Evolutionary conservation across 257 asterid species (phyloP).

Genomic region (Craterostigma plantagineum): DNA sequence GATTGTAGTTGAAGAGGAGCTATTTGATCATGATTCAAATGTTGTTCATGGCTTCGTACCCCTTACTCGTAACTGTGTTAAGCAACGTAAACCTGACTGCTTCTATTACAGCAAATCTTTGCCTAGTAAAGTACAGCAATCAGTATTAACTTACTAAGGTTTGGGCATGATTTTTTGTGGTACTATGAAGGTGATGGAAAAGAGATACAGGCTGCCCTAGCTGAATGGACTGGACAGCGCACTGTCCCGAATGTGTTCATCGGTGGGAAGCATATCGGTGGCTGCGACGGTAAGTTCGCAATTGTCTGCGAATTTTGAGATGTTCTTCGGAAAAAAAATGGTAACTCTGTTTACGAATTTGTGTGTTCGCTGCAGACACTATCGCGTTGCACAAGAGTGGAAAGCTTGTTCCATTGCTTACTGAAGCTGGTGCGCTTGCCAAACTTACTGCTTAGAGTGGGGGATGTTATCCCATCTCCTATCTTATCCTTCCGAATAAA

Average conservation of each 20-base stretch:
- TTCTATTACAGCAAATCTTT: too few relatives aligned
- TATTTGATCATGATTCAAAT: too few relatives aligned
- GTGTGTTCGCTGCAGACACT: constrained; percentile 46
- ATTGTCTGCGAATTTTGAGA: background rate
- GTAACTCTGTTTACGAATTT: background rate
- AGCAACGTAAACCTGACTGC: too few relatives aligned
- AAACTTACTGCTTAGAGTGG: constrained; percentile 26
- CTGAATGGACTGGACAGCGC: constrained; percentile 70
- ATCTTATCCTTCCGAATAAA: too few relatives aligned
- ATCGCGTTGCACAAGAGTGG: constrained; percentile 44
- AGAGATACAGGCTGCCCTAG: constrained; percentile 49
- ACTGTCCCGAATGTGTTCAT: constrained; percentile 79
- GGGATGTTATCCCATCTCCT: background rate
- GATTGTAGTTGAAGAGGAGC: too few relatives aligned
- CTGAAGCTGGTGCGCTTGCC: constrained; percentile 66
- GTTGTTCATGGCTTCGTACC: too few relatives aligned
- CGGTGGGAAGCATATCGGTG: constrained; percentile 72
- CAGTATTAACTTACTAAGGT: too few relatives aligned
- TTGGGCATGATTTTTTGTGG: background rate
- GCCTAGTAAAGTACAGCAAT: too few relatives aligned
- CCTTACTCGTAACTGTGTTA: too few relatives aligned
- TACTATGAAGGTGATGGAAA: constrained; percentile 43
- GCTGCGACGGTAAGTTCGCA: constrained; percentile 41
- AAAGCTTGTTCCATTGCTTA: constrained; percentile 58
- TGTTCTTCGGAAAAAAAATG: background rate